phyloP scores from a whole-genome alignment of 2,329 filamentous ascomycete genomes.

The Talaromyces marneffei region DNA sequence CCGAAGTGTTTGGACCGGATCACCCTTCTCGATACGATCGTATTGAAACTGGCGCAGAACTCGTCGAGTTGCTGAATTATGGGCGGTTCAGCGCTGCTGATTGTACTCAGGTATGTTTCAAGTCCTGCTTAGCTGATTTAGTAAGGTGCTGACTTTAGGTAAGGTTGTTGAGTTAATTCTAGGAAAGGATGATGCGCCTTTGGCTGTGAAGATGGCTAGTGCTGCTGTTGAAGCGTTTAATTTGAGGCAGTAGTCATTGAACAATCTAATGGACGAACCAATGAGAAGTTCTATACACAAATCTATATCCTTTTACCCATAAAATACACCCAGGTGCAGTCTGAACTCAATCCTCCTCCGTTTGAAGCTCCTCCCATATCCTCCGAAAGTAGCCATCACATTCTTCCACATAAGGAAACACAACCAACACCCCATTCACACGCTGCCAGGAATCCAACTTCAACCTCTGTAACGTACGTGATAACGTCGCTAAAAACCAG shows the following conservation, averaged over 20 bases:
- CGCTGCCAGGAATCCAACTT: background rate
- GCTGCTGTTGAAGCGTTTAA: constrained; percentile 5
- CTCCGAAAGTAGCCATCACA: background rate
- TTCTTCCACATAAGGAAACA: constrained; percentile 3
- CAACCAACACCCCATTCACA: background rate
- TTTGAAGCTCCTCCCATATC: constrained; percentile 1
- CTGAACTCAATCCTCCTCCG: background rate
- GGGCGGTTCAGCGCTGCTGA: constrained; percentile 1
- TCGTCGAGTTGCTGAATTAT: constrained; percentile 5
- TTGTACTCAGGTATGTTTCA: constrained; percentile 5
- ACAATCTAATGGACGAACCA: background rate
- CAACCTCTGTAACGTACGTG: background rate
- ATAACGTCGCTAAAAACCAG: background rate
- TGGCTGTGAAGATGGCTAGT: constrained; percentile 3
- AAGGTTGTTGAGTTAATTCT: constrained; percentile 8
- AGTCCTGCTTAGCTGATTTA: too few species aligned
- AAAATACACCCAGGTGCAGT: background rate
- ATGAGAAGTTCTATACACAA: background rate
- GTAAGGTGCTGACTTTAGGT: background rate
- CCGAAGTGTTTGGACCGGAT: background rate
- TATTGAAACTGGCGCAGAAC: background rate
- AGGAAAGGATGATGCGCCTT: background rate
- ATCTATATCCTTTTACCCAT: background rate
- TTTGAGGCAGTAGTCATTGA: background rate
- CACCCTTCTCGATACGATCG: background rate